These are phyloP conservation scores for Hypoxylon sp. DNA, from an alignment of 2,329 filamentous ascomycete genomes.

Conservation along the genomic window DNA sequence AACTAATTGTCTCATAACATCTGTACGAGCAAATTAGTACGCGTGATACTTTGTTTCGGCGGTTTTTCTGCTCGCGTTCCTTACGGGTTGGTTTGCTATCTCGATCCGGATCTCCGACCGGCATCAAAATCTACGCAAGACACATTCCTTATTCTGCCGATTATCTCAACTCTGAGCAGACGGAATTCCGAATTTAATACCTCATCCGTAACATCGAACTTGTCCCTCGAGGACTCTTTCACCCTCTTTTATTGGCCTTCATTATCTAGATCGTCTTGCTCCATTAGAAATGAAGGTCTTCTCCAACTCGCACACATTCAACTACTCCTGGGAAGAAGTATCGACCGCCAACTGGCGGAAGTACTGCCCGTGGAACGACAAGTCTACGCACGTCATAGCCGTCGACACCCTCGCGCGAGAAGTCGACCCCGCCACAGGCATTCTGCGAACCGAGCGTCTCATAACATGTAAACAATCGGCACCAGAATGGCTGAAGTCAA, in stretches of 20 bases:
- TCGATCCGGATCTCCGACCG: conserved; percentile 47
- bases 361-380: conserved; percentile 99
- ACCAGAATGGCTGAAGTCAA: conserved; percentile 83
- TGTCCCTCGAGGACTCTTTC: neutral
- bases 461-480: conserved; percentile 75
- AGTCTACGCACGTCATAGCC: conserved; percentile 95
- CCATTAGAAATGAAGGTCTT: conserved; percentile 88
- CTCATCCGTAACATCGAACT: conserved; percentile 9
- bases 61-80: conserved; percentile 24
- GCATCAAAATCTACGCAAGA: conserved; percentile 24
- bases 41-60: conserved; percentile 29
- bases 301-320: conserved; percentile 87
- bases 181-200: conserved; percentile 21
- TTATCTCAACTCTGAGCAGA: conserved; percentile 15
- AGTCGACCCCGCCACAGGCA: conserved; percentile 70
- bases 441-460: conserved; percentile 73
- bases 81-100: conserved; percentile 25
- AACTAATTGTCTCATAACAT: conserved; percentile 12
- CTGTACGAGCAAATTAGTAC: conserved; percentile 14
- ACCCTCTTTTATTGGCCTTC: conserved; percentile 15
- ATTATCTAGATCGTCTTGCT: conserved; percentile 15
- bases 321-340: conserved; percentile 99
- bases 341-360: conserved; percentile 98
- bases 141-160: conserved; percentile 23
- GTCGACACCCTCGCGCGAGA: conserved; percentile 89